Conservation (phyloP, 768 basidiomycete species). For the Tulasnella sp. region DNA sequence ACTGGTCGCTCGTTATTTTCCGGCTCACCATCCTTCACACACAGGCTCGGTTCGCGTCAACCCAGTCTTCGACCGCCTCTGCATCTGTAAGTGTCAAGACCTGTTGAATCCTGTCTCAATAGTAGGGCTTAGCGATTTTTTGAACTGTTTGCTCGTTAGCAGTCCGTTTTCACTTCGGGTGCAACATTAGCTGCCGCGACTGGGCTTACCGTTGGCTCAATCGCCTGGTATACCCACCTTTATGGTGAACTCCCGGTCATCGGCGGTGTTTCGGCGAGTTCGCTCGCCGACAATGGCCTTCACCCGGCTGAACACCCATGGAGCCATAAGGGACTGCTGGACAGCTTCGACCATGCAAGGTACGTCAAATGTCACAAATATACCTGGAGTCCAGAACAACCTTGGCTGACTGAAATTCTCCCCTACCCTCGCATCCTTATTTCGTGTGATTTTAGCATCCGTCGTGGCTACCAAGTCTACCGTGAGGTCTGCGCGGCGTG, state of each 20-base stretch:
- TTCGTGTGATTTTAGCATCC: no score
- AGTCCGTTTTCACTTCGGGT: slow-evolving; percentile 61
- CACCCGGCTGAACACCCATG: slow-evolving; percentile 86
- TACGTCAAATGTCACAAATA: slow-evolving; percentile 41
- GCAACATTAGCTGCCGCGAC: slow-evolving; percentile 71
- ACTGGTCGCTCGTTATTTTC: slow-evolving; percentile 11
- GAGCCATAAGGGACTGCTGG: slow-evolving; percentile 81
- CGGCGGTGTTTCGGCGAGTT: slow-evolving; percentile 88
- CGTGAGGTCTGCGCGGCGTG: slow-evolving; percentile 99
- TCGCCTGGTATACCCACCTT: slow-evolving; percentile 95
- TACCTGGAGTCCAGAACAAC: neutral
- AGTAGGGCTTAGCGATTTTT: neutral
- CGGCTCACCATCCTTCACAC: slow-evolving; percentile 3
- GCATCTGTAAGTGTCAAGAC: neutral
- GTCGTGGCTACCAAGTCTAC: slow-evolving; percentile 95
- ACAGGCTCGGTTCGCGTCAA: slow-evolving; percentile 6
- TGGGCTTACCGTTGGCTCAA: slow-evolving; percentile 74
- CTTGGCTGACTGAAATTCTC: neutral
- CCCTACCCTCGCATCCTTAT: neutral
- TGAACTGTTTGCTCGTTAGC: neutral
- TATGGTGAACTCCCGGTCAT: slow-evolving; percentile 89
- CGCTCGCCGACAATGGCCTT: slow-evolving; percentile 88
- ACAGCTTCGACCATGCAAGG: slow-evolving; percentile 96
- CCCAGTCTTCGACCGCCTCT: neutral
- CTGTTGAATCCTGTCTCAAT: neutral